Percentiles rank a stretch among this genome's conserved stretches.
phyloP scores from a whole-genome alignment of 1,284 basidiomycete species.

The Termitomyces sp. region DNA sequence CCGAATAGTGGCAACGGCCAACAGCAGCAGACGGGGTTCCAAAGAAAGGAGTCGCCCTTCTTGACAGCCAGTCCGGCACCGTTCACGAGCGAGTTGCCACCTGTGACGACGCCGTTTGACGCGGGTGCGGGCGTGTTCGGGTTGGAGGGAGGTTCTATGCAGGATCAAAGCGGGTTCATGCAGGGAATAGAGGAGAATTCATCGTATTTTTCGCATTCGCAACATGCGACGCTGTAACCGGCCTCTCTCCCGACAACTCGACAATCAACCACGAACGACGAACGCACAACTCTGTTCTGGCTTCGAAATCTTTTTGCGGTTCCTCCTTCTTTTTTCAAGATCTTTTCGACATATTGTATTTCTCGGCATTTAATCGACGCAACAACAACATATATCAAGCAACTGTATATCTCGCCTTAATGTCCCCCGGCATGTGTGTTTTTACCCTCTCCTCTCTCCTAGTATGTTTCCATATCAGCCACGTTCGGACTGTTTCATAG shows the following conservation, averaged over 20 bases:
- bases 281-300: background rate
- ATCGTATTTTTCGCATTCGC: constrained; percentile 12
- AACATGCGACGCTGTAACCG: constrained; percentile 14
- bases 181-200: constrained; percentile 13
- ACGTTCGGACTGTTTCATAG: background rate
- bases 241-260: background rate
- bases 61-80: constrained; percentile 23
- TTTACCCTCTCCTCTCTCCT: no score
- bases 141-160: constrained; percentile 4
- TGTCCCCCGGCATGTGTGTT: background rate
- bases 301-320: background rate
- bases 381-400: background rate
- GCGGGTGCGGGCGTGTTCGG: background rate
- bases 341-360: background rate
- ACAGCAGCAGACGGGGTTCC: constrained; percentile 9
- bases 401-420: background rate
- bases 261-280: background rate
- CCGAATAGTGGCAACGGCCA: background rate
- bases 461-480: background rate
- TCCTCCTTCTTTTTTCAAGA: background rate
- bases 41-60: constrained; percentile 31
- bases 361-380: background rate
- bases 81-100: constrained; percentile 33
- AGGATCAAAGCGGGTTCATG: constrained; percentile 15
- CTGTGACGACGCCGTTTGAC: constrained; percentile 15